Conservation (phyloP, 192 early-diverging fungal species). For the Mortierella alpina region DNA sequence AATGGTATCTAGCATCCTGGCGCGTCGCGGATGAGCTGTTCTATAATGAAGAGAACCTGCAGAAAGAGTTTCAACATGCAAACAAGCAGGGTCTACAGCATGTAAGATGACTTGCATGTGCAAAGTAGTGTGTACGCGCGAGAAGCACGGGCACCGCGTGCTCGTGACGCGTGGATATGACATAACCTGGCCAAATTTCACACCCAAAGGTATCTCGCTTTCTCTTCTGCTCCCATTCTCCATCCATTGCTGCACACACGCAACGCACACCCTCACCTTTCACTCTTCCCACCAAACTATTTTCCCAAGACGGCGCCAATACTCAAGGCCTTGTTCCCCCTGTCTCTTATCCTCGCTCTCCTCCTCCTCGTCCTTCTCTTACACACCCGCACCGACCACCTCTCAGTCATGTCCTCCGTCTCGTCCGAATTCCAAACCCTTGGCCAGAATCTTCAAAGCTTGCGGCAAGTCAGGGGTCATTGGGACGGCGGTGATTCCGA, state of each 20-base stretch:
- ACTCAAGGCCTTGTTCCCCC: neutral
- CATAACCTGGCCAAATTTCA: no score
- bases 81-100: no score
- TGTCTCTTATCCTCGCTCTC: neutral
- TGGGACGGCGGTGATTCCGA: conserved; percentile 46
- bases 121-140: no score
- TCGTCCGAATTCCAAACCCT: conserved; percentile 43
- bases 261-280: neutral
- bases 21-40: no score
- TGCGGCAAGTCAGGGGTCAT: conserved; percentile 53
- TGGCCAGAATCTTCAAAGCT: conserved; percentile 44
- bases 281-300: neutral
- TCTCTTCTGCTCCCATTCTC: no score
- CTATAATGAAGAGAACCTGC: no score
- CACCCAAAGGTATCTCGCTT: no score
- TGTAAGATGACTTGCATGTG: no score
- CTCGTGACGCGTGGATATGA: no score
- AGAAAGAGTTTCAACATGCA: no score
- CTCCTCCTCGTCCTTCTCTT: neutral
- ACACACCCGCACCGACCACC: neutral
- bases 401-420: conserved; percentile 33
- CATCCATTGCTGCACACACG: neutral
- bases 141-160: no score
- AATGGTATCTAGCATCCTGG: no score
- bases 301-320: conserved; percentile 4